These are phyloP conservation scores for Magnolia sinica DNA, from an alignment of 164 flowering plant genomes.

Conservation along the genomic window DNA sequence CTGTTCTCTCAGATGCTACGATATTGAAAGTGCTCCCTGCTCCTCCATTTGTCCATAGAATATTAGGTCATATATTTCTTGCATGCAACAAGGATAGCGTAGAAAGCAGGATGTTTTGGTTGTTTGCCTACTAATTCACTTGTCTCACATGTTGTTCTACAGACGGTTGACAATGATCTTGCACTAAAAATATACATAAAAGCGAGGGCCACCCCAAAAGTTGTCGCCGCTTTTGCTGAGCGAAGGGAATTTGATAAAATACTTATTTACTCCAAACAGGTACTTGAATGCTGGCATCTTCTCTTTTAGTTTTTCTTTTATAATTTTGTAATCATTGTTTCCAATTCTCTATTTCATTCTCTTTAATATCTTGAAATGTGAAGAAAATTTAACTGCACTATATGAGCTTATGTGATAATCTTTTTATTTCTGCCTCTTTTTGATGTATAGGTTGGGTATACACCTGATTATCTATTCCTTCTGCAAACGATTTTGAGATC, in stretches of 20 bases:
- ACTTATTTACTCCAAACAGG: constrained; percentile 97
- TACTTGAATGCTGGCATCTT: constrained; percentile 14
- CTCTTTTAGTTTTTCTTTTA: not conserved
- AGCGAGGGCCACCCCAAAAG: constrained; percentile 98
- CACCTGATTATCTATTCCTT: constrained; percentile 93
- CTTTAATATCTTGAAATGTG: not conserved
- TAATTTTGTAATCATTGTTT: not conserved
- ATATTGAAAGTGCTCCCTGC: not conserved
- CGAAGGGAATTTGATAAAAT: constrained; percentile 95
- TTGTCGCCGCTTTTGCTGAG: constrained; percentile 99
- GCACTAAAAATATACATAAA: constrained; percentile 94
- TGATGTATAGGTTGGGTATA: constrained; percentile 75
- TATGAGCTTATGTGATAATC: not conserved
- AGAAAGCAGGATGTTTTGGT: not conserved
- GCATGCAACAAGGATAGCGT: not conserved
- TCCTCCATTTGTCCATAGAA: not conserved
- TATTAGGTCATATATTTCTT: not conserved
- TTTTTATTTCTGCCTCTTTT: not conserved
- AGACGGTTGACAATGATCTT: constrained; percentile 99
- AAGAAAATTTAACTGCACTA: not conserved
- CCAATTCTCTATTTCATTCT: not conserved
- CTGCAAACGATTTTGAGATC: constrained; percentile 90
- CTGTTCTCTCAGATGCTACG: not conserved
- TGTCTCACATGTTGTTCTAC: constrained; percentile 6
- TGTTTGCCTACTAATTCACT: not conserved